A percentile compares a stretch with the other conserved stretches of the same genome.
phyloP scores from a whole-genome alignment of 2,329 filamentous ascomycete species.

The Apiospora pterosperma region DNA sequence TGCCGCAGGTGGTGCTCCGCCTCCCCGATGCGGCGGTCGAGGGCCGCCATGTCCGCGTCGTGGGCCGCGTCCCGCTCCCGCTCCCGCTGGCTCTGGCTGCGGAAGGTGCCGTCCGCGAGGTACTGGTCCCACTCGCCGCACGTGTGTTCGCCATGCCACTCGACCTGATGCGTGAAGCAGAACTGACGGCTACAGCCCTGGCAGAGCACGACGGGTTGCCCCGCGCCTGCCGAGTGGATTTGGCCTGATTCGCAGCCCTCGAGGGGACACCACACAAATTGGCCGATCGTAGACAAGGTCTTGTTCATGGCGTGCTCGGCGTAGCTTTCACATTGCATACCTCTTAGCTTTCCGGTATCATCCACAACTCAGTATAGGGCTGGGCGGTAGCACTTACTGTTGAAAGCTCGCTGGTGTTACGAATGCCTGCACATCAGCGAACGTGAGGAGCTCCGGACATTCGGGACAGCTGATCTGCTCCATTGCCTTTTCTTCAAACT shows the following conservation, averaged over 20 bases:
- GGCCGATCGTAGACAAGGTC: slow-evolving; percentile 37
- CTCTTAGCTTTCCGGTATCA: background rate
- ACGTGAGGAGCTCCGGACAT: background rate
- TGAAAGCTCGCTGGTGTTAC: background rate
- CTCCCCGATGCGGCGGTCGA: slow-evolving; percentile 40
- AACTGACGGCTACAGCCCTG: slow-evolving; percentile 34
- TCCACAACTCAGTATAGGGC: background rate
- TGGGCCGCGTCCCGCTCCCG: background rate
- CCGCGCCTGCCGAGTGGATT: slow-evolving; percentile 39
- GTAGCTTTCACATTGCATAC: background rate
- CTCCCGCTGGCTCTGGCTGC: slow-evolving; percentile 28
- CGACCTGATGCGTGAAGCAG: slow-evolving; percentile 38
- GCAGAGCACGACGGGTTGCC: slow-evolving; percentile 40
- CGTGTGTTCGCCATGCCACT: slow-evolving; percentile 38
- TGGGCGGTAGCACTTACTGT: background rate
- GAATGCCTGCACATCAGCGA: background rate
- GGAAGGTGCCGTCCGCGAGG: slow-evolving; percentile 34
- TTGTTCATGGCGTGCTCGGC: background rate
- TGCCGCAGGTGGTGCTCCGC: slow-evolving; percentile 28
- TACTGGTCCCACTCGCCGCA: slow-evolving; percentile 41
- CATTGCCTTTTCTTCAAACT: background rate
- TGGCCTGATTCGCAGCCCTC: slow-evolving; percentile 47
- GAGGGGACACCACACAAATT: slow-evolving; percentile 52
- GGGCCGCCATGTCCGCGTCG: slow-evolving; percentile 35
- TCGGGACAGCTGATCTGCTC: background rate